phyloP scores from a whole-genome alignment of 2,329 filamentous ascomycete species.

The Microdochium paspali region DNA sequence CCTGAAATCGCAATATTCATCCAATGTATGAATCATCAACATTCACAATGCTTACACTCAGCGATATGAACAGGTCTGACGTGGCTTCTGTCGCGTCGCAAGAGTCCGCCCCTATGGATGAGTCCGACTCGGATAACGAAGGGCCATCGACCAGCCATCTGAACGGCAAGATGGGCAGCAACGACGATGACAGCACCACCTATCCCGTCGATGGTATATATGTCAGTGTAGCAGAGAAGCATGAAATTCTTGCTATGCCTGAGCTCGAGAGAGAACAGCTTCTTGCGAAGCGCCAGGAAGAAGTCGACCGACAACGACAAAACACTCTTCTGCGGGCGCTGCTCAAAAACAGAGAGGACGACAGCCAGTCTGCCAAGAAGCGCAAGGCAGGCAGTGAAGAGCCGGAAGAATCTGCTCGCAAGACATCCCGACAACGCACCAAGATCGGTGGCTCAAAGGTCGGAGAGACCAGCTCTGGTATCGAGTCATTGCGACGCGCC shows the following conservation, averaged over 20 bases:
- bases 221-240: slow-evolving; percentile 62
- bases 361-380: slow-evolving; percentile 53
- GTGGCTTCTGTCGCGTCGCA: slow-evolving; percentile 65
- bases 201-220: slow-evolving; percentile 89
- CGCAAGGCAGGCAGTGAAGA: slow-evolving; percentile 75
- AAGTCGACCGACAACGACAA: slow-evolving; percentile 74
- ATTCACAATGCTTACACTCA: background rate
- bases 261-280: slow-evolving; percentile 89
- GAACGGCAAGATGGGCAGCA: slow-evolving; percentile 25
- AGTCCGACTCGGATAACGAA: slow-evolving; percentile 73
- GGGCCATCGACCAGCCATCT: slow-evolving; percentile 29
- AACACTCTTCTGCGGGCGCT: slow-evolving; percentile 74
- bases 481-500: slow-evolving; percentile 59
- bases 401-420: slow-evolving; percentile 66
- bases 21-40: too few relatives aligned
- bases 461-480: slow-evolving; percentile 59
- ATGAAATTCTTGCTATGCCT: slow-evolving; percentile 72
- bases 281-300: slow-evolving; percentile 75
- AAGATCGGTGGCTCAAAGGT: slow-evolving; percentile 56
- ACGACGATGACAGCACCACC: slow-evolving; percentile 51
- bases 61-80: slow-evolving; percentile 44
- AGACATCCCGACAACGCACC: slow-evolving; percentile 63
- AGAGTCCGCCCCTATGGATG: slow-evolving; percentile 81
- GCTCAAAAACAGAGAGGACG: slow-evolving; percentile 56
- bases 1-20: too few relatives aligned